These are phyloP conservation scores for Dictyostelium brefeldianum DNA, from an alignment of 78 protist species.

Conservation along the genomic window DNA sequence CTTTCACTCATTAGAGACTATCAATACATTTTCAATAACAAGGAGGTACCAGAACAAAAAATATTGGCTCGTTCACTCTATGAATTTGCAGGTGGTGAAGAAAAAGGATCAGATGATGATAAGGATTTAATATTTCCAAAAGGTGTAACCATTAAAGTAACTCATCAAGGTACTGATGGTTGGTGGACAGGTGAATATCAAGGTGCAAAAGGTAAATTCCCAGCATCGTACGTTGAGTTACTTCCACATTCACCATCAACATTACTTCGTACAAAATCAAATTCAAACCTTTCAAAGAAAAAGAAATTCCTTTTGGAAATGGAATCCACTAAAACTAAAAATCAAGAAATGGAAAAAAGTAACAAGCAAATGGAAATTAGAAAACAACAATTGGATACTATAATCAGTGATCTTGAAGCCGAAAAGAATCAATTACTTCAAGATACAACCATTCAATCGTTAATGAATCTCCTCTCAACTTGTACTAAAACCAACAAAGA, in stretches of 20 bases:
- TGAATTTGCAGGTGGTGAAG: conserved; percentile 26
- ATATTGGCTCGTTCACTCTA: conserved; percentile 53
- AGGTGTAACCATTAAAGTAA: conserved; percentile 52
- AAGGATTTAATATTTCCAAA: conserved; percentile 37
- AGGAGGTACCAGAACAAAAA: conserved; percentile 66
- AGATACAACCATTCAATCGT: neutral
- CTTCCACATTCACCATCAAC: conserved; percentile 11
- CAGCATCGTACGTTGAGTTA: conserved; percentile 72
- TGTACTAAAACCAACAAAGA: neutral
- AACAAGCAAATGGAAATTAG: conserved; percentile 3
- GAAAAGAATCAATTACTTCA: neutral
- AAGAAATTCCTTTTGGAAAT: conserved; percentile 74
- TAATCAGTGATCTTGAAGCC: neutral
- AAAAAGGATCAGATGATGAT: neutral
- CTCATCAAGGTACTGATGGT: conserved; percentile 57
- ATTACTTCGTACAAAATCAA: conserved; percentile 44
- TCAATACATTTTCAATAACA: conserved; percentile 56
- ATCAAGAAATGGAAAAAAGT: conserved; percentile 14
- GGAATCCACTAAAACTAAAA: conserved; percentile 15
- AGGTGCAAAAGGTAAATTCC: conserved; percentile 70
- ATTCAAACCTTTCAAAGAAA: conserved; percentile 52
- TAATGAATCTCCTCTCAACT: neutral
- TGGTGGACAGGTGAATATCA: conserved; percentile 84
- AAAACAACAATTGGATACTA: conserved; percentile 10
- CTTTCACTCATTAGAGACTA: conserved; percentile 66